phyloP scores from a whole-genome alignment of 148 eudicot genomes.

The Vaccinium macrocarpon region DNA sequence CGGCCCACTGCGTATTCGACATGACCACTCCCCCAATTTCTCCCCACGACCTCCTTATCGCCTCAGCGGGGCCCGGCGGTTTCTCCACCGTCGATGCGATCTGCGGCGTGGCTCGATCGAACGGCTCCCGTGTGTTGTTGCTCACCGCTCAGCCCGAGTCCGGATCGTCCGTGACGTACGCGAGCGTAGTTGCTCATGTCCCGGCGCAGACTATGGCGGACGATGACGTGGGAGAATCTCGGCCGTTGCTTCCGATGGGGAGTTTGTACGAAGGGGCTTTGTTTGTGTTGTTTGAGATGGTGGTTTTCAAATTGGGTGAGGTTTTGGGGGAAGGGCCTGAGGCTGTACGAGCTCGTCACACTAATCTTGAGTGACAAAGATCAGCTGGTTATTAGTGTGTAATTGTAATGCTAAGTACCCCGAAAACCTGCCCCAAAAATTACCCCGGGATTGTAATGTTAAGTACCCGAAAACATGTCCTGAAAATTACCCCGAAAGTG shows the following conservation, averaged over 20 bases:
- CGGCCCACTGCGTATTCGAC: constrained; percentile 79
- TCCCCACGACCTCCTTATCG: constrained; percentile 67
- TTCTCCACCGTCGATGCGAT: constrained; percentile 87
- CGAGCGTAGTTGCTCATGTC: constrained; percentile 60
- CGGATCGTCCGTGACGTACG: constrained; percentile 45
- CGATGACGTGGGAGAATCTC: constrained; percentile 37
- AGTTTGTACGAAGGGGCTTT: constrained; percentile 81
- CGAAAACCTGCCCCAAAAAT: no score
- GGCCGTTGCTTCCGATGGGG: constrained; percentile 86
- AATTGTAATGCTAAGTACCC: neutral
- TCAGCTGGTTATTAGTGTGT: neutral
- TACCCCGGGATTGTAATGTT: no score
- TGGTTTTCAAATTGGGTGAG: constrained; percentile 59
- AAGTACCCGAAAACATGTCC: no score
- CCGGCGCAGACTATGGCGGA: constrained; percentile 94
- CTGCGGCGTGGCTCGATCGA: constrained; percentile 56
- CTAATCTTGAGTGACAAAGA: constrained; percentile 34
- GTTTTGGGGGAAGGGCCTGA: constrained; percentile 57
- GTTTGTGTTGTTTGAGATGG: constrained; percentile 95
- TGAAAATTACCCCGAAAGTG: no score
- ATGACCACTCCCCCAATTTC: constrained; percentile 89
- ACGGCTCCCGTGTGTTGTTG: constrained; percentile 60
- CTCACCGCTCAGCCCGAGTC: constrained; percentile 69
- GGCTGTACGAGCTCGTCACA: constrained; percentile 63
- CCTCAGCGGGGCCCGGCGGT: constrained; percentile 88